These are phyloP conservation scores for Suillus tomentosus DNA, from an alignment of 768 basidiomycete species.

Conservation along the genomic window DNA sequence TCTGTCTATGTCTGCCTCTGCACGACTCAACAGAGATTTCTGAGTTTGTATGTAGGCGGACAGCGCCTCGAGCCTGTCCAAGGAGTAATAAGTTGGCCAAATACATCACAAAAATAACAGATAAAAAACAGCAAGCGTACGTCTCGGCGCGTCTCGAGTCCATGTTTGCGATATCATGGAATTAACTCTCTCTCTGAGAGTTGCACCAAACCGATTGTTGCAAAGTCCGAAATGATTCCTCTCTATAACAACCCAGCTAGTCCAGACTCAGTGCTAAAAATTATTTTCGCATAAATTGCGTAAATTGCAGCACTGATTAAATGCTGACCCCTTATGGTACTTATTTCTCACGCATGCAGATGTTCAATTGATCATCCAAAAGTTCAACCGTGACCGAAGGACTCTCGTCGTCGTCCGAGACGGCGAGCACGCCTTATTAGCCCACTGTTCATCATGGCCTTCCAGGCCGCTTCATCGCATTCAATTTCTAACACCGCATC, in stretches of 20 bases:
- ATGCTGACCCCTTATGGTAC: conserved; percentile 20
- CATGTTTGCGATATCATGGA: conserved; percentile 35
- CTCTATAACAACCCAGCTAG: conserved; percentile 1
- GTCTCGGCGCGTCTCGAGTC: conserved; percentile 38
- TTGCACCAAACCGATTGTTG: background rate
- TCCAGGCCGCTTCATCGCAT: conserved; percentile 14
- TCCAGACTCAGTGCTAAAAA: conserved; percentile 17
- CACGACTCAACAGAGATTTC: conserved; percentile 56
- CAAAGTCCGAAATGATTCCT: background rate
- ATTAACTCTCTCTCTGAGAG: conserved; percentile 15
- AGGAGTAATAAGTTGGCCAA: conserved; percentile 9
- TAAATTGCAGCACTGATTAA: conserved; percentile 2
- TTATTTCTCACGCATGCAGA: conserved; percentile 25
- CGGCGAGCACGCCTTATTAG: conserved; percentile 28
- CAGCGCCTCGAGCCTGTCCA: conserved; percentile 53
- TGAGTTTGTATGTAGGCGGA: conserved; percentile 66
- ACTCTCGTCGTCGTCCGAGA: conserved; percentile 27
- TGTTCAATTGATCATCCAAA: conserved; percentile 11
- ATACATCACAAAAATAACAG: background rate
- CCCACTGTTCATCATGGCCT: conserved; percentile 28
- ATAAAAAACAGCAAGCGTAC: conserved; percentile 22
- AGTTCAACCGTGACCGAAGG: conserved; percentile 17
- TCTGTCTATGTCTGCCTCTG: conserved; percentile 61
- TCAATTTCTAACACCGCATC: conserved; percentile 34
- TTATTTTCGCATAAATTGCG: conserved; percentile 15